Conservation (phyloP, 192 early-diverging fungal genomes). For the Podila clonocystis region DNA sequence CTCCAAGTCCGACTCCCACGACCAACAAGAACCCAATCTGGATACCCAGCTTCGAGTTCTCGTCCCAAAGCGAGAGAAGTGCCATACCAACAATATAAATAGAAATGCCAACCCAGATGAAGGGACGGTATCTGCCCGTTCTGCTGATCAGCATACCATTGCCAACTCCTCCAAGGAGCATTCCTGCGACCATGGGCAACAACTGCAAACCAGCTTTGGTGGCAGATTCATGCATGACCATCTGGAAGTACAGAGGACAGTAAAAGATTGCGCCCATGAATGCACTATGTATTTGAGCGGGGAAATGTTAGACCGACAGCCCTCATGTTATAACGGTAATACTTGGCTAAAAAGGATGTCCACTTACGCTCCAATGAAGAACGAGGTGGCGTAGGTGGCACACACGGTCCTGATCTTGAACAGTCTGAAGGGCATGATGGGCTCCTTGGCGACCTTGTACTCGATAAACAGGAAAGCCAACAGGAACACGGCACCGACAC, state of each 20-base stretch:
- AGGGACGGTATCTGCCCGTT: slow-evolving; percentile 59
- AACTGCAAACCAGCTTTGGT: slow-evolving; percentile 77
- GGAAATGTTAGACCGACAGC: slow-evolving; percentile 14
- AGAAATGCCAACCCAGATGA: slow-evolving; percentile 68
- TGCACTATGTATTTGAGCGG: slow-evolving; percentile 29
- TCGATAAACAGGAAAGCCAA: slow-evolving; percentile 70
- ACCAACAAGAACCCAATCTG: slow-evolving; percentile 75
- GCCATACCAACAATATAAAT: slow-evolving; percentile 68
- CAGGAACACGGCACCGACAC: slow-evolving; percentile 61
- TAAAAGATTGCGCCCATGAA: slow-evolving; percentile 72
- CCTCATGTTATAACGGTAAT: background rate
- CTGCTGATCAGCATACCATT: slow-evolving; percentile 68
- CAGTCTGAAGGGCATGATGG: slow-evolving; percentile 76
- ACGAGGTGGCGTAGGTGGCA: slow-evolving; percentile 63
- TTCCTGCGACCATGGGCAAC: slow-evolving; percentile 75
- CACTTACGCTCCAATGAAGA: slow-evolving; percentile 67
- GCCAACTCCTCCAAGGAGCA: slow-evolving; percentile 67
- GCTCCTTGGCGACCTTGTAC: slow-evolving; percentile 68
- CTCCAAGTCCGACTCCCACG: slow-evolving; percentile 80
- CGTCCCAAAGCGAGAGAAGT: slow-evolving; percentile 65
- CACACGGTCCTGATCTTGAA: slow-evolving; percentile 70
- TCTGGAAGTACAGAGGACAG: slow-evolving; percentile 78
- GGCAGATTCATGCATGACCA: slow-evolving; percentile 67
- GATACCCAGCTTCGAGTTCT: slow-evolving; percentile 51
- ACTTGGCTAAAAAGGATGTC: background rate